Percentiles rank a stretch among this genome's conserved stretches.
Evolutionary conservation across 495 filamentous ascomycete species (phyloP).

Genomic region (Cercophora newfieldiana): DNA sequence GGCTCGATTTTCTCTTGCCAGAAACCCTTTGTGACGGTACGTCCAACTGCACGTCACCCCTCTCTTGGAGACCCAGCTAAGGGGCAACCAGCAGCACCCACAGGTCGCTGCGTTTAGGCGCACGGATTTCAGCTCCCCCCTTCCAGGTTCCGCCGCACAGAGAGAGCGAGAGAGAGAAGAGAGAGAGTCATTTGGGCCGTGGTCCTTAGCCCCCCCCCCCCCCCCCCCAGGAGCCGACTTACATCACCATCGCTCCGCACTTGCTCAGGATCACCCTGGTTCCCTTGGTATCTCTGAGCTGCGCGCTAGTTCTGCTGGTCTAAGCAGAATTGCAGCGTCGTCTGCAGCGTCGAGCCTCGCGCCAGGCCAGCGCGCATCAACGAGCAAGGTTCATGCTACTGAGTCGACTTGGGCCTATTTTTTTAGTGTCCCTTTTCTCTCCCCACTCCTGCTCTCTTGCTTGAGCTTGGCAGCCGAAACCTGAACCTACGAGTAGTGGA

Average conservation of each 20-base stretch:
- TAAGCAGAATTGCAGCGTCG: constrained; percentile 11
- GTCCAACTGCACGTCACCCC: constrained; percentile 26
- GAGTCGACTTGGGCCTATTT: constrained; percentile 20
- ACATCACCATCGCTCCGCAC: constrained; percentile 10
- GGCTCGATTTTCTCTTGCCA: constrained; percentile 35
- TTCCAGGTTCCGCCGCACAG: background rate
- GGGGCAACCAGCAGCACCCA: constrained; percentile 8
- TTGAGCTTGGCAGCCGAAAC: constrained; percentile 15
- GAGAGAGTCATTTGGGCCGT: constrained; percentile 11
- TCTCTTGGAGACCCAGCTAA: constrained; percentile 32
- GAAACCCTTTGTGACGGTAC: constrained; percentile 25
- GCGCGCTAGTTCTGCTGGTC: constrained; percentile 23
- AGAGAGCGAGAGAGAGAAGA: constrained; percentile 7
- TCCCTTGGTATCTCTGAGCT: constrained; percentile 5
- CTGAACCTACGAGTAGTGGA: background rate
- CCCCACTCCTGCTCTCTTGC: constrained; percentile 5
- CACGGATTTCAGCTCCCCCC: background rate
- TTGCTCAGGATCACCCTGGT: constrained; percentile 23
- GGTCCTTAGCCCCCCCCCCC: background rate
- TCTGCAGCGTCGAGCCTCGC: constrained; percentile 3
- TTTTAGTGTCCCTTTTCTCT: constrained; percentile 19
- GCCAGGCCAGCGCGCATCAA: constrained; percentile 5
- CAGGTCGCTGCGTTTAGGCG: constrained; percentile 9
- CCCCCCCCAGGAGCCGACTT: background rate
- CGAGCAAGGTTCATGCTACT: constrained; percentile 20